phyloP scores from a whole-genome alignment of 805 yeast genomes.

The Yarrowia sp. region DNA sequence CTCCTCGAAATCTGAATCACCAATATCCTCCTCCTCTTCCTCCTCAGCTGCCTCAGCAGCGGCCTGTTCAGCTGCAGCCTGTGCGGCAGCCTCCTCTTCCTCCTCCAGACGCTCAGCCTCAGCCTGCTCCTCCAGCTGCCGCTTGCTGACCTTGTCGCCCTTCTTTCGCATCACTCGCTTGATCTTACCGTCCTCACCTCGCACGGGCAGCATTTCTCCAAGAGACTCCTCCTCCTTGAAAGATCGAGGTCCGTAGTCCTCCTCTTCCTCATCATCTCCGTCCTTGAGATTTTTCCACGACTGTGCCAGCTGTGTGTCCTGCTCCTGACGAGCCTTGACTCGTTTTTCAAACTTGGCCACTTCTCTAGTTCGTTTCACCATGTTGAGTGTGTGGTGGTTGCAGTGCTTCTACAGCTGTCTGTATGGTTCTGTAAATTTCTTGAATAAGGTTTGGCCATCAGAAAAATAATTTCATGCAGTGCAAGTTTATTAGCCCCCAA shows the following conservation, averaged over 20 bases:
- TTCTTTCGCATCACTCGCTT: conserved; percentile 54
- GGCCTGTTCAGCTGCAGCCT: conserved; percentile 33
- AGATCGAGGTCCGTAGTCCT: conserved; percentile 79
- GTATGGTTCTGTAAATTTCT: background rate
- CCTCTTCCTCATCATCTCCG: conserved; percentile 49
- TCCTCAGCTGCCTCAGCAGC: conserved; percentile 36
- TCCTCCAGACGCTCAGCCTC: conserved; percentile 35
- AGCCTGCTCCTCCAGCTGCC: conserved; percentile 34
- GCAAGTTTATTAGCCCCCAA: background rate
- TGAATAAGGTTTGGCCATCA: background rate
- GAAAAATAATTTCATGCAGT: conserved; percentile 14
- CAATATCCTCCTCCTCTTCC: conserved; percentile 37
- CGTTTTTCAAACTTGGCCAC: conserved; percentile 31
- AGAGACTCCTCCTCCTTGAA: conserved; percentile 45
- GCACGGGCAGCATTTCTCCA: conserved; percentile 77
- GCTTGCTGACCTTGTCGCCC: conserved; percentile 34
- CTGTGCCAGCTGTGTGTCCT: conserved; percentile 30
- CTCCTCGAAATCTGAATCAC: conserved; percentile 36
- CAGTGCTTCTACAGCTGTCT: too few relatives aligned
- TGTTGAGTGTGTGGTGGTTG: background rate
- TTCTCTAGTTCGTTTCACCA: conserved; percentile 35
- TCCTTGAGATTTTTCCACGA: conserved; percentile 29
- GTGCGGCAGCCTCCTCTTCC: conserved; percentile 35
- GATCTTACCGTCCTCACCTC: conserved; percentile 66
- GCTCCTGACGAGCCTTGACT: conserved; percentile 30